Percentiles rank a stretch among this genome's conserved stretches.
These are phyloP conservation scores for Paramecium caudatum DNA, from an alignment of 73 alveolate species.

Conservation along the genomic window DNA sequence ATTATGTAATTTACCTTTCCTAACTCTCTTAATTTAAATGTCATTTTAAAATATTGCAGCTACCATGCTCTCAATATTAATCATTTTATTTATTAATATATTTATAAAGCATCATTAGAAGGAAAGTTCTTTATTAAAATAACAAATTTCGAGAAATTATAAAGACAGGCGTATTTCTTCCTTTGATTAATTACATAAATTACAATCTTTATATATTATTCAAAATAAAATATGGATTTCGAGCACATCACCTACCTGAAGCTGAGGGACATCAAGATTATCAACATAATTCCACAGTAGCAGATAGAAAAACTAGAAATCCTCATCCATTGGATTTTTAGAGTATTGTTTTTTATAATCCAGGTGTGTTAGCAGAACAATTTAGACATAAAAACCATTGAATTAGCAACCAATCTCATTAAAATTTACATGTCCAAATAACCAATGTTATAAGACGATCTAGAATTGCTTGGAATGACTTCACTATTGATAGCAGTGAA, in stretches of 20 bases:
- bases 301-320: background rate
- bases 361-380: constrained; percentile 22
- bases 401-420: constrained; percentile 14
- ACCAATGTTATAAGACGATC: background rate
- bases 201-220: too few relatives aligned
- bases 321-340: constrained; percentile 21
- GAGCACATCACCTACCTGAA: constrained; percentile 9
- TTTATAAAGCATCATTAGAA: too few relatives aligned
- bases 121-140: too few relatives aligned
- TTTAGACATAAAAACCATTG: constrained; percentile 31
- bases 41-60: too few relatives aligned
- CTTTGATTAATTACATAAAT: too few relatives aligned
- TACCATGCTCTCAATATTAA: too few relatives aligned
- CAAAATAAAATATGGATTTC: constrained; percentile 21
- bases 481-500: background rate
- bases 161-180: too few relatives aligned
- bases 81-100: too few relatives aligned
- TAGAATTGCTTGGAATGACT: background rate
- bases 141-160: too few relatives aligned
- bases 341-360: background rate
- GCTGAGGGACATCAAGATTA: background rate
- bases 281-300: background rate
- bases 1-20: constrained; percentile 44
- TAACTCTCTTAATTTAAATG: constrained; percentile 30
- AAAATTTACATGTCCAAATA: background rate